These are phyloP conservation scores for Septoria petroselini DNA, from an alignment of 2,329 filamentous ascomycete genomes.

Conservation along the genomic window DNA sequence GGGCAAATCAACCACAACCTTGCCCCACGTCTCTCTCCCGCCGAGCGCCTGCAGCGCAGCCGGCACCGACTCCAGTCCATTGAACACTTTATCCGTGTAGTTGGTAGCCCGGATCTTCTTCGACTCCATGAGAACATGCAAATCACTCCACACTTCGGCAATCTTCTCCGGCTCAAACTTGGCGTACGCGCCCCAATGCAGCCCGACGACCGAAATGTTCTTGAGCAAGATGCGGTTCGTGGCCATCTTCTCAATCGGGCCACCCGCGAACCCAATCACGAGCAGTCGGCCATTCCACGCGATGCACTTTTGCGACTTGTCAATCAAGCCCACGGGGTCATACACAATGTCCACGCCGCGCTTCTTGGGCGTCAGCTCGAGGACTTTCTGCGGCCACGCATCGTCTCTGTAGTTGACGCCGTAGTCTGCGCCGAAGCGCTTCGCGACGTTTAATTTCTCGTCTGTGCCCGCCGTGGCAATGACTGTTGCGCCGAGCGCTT, in stretches of 20 bases:
- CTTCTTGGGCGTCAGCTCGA: slow-evolving; percentile 69
- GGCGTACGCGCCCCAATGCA: slow-evolving; percentile 88
- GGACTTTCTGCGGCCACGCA: slow-evolving; percentile 65
- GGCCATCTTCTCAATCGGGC: slow-evolving; percentile 83
- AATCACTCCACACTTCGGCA: slow-evolving; percentile 72
- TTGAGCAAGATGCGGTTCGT: slow-evolving; percentile 91
- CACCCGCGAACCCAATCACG: slow-evolving; percentile 84
- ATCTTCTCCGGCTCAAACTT: slow-evolving; percentile 69
- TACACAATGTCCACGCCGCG: slow-evolving; percentile 87
- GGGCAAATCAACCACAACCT: slow-evolving; percentile 85
- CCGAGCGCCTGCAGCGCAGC: slow-evolving; percentile 74
- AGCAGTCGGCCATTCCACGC: slow-evolving; percentile 89
- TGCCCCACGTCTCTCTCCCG: slow-evolving; percentile 84
- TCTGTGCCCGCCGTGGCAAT: slow-evolving; percentile 82
- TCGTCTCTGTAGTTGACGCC: slow-evolving; percentile 70
- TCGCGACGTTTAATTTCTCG: slow-evolving; percentile 76
- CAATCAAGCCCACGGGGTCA: slow-evolving; percentile 88
- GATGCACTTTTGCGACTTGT: slow-evolving; percentile 82
- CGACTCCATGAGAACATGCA: slow-evolving; percentile 71
- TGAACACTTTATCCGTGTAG: slow-evolving; percentile 77
- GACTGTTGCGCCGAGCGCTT: slow-evolving; percentile 87
- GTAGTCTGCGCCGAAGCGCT: slow-evolving; percentile 79
- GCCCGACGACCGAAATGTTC: slow-evolving; percentile 84
- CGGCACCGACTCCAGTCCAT: slow-evolving; percentile 75
- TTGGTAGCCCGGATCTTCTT: slow-evolving; percentile 80